Evolutionary conservation across 2,329 filamentous ascomycete species (phyloP).

Genomic region (Conoideocrella luteorostrata): DNA sequence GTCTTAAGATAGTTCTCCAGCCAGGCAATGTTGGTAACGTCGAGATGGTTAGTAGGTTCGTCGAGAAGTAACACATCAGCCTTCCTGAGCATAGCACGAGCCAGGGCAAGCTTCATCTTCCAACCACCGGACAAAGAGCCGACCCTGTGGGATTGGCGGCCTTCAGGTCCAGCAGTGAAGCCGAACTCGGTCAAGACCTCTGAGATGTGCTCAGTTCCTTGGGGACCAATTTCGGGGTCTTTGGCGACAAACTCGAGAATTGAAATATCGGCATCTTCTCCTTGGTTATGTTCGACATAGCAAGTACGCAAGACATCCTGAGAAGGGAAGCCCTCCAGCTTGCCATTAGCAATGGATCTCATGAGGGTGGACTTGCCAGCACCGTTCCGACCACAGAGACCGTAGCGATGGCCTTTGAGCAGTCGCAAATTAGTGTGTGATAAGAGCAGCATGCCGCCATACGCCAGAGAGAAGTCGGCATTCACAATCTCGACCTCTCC

Average conservation of each 20-base stretch:
- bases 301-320: constrained; percentile 91
- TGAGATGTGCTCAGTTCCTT: constrained; percentile 74
- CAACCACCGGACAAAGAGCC: constrained; percentile 95
- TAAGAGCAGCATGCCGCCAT: constrained; percentile 93
- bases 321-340: constrained; percentile 92
- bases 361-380: constrained; percentile 98
- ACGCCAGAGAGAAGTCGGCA: constrained; percentile 92
- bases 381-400: constrained; percentile 93
- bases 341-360: constrained; percentile 91
- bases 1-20: constrained; percentile 89
- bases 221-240: constrained; percentile 76
- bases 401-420: constrained; percentile 94
- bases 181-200: constrained; percentile 85
- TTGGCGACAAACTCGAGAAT: constrained; percentile 90
- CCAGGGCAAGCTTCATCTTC: constrained; percentile 99
- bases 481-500: constrained; percentile 96
- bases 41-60: constrained; percentile 98
- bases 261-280: constrained; percentile 92
- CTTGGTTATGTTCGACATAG: constrained; percentile 99
- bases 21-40: constrained; percentile 95
- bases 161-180: constrained; percentile 84
- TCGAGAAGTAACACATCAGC: constrained; percentile 96
- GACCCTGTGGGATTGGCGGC: constrained; percentile 81
- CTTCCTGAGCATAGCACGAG: constrained; percentile 90
- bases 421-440: constrained; percentile 93